Conservation (phyloP, 2,329 filamentous ascomycete genomes). For the Exophiala phaeomuriformis region DNA sequence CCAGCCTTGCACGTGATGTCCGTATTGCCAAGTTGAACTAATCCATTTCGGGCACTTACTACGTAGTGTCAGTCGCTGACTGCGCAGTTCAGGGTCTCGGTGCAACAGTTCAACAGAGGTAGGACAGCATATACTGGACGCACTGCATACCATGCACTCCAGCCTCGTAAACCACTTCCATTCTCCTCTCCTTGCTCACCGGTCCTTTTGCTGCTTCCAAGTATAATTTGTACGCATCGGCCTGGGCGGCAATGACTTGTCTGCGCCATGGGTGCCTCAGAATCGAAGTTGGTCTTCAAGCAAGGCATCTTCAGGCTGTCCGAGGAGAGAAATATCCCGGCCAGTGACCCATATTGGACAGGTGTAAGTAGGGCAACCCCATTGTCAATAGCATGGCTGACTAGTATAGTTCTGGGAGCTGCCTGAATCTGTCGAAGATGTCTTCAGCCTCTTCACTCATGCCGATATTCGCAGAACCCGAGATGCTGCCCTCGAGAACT, state of each 20-base stretch:
- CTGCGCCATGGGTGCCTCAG: slow-evolving; percentile 82
- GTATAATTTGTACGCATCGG: not conserved
- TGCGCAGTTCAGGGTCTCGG: too few relatives aligned
- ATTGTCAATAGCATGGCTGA: slow-evolving; percentile 24
- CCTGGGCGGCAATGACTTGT: slow-evolving; percentile 13
- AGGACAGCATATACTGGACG: too few relatives aligned
- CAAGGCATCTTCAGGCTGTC: slow-evolving; percentile 94
- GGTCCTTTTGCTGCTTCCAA: not conserved
- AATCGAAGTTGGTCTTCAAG: slow-evolving; percentile 98
- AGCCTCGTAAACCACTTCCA: not conserved
- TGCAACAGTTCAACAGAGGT: too few relatives aligned
- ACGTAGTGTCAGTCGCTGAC: not conserved
- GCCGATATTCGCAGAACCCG: slow-evolving; percentile 81
- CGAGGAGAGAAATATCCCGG: slow-evolving; percentile 79
- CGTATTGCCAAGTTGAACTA: not conserved
- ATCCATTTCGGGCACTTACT: not conserved
- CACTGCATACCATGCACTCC: not conserved
- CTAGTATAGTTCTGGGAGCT: slow-evolving; percentile 81
- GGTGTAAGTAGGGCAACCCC: slow-evolving; percentile 53
- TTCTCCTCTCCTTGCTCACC: not conserved
- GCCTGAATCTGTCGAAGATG: slow-evolving; percentile 88
- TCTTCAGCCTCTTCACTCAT: slow-evolving; percentile 91
- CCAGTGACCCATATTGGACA: slow-evolving; percentile 87
- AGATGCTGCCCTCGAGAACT: slow-evolving; percentile 75
- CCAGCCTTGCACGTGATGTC: slow-evolving; percentile 8